A percentile compares a stretch with the other conserved stretches of the same genome.
phyloP scores from a whole-genome alignment of 768 basidiomycete species.

The Gymnopilus junonius region DNA sequence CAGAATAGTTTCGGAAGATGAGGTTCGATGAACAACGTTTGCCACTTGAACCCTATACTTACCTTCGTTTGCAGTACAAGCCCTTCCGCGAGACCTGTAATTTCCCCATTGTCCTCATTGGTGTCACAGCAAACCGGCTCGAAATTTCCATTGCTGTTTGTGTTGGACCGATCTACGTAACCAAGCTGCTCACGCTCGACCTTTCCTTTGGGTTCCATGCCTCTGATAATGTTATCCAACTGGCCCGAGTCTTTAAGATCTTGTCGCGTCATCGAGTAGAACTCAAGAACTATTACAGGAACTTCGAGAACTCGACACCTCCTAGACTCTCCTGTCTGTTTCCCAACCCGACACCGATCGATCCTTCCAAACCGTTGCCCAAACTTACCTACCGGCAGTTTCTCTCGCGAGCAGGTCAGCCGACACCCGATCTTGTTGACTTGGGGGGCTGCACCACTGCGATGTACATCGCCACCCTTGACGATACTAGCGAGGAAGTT shows the following conservation, averaged over 20 bases:
- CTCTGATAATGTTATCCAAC: no score
- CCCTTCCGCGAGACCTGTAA: conserved; percentile 13
- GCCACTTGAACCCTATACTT: no score
- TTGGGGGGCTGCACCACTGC: conserved; percentile 17
- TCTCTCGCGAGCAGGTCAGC: conserved; percentile 17
- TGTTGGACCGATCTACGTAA: no score
- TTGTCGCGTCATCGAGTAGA: no score
- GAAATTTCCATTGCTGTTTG: conserved; percentile 17
- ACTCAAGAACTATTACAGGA: conserved; percentile 14
- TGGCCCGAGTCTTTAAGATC: no score
- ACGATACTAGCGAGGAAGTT: conserved; percentile 17
- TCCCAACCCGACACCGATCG: no score
- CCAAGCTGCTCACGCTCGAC: no score
- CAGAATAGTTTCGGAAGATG: conserved; percentile 17
- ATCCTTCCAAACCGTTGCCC: conserved; percentile 16
- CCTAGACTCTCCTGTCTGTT: no score
- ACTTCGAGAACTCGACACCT: neutral
- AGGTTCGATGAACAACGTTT: no score
- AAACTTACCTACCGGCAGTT: conserved; percentile 13
- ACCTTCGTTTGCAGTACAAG: conserved; percentile 16
- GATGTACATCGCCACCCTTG: conserved; percentile 24
- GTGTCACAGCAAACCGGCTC: conserved; percentile 22
- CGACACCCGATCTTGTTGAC: conserved; percentile 12
- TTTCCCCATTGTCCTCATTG: conserved; percentile 21
- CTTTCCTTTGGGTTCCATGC: no score